Base-by-base conservation (phyloP, 306 rosid species). In the Macrotyloma uniflorum region DNA sequence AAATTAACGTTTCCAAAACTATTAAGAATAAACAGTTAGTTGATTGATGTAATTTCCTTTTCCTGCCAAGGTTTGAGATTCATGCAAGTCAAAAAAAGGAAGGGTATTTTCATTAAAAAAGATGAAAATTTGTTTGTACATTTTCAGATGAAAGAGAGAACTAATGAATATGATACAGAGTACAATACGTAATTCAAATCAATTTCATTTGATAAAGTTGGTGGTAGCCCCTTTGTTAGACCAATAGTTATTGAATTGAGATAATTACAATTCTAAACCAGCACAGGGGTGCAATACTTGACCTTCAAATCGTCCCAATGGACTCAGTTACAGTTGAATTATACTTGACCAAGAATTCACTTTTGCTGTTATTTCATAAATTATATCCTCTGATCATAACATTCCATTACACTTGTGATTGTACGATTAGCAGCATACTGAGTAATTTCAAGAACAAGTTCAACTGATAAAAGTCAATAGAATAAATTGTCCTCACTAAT, bases 11-110 rank as follows among this genome's bases (percentile, higher is more conserved):
- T 26, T 12, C 28, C 63, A 19, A 51, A 64, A 65, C 15, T 13
- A 45, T 58, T 36, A 40, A 26, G 28, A 28, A 36, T 65, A 28
- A 74, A 65, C 59, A 45, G 2, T 38, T 14, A 1, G 35, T 18
- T 67, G 76, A 80, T 58, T n/a, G n/a, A n/a, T n/a, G n/a, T 76
- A 55, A 59, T 46, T 65, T 28, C 69, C 19, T 50, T 65, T 12
- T 18, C 3, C 55, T 6, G 11, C n/a, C n/a, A n/a, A n/a, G n/a
- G n/a, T n/a, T n/a, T n/a, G n/a, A n/a, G n/a, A n/a, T n/a, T n/a
- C n/a, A n/a, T n/a, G n/a, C n/a, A n/a, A n/a, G n/a, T n/a, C n/a
- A n/a, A n/a, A n/a, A n/a, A n/a, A n/a, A n/a, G n/a, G n/a, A n/a
- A n/a, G n/a, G n/a, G n/a, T n/a, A n/a, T n/a, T n/a, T n/a, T n/a